Evolutionary conservation across 257 asterid species (phyloP), one percentile per base, ranked within the genome.

Genomic region (Solanum verrucosum): DNA sequence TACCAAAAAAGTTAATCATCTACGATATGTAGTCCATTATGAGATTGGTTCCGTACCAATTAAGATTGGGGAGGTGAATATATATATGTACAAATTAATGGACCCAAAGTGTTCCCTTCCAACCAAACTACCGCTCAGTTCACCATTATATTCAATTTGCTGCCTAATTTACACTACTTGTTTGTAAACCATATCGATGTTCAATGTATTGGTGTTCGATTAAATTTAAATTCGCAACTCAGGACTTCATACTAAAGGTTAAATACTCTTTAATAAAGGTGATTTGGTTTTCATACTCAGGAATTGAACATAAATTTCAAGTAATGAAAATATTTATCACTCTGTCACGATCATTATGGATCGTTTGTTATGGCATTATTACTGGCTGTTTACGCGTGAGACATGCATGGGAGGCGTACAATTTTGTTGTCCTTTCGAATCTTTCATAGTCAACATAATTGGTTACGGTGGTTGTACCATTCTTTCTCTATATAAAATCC

Each of bases 61-160:
- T 42, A 46, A 63, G n/a, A 37, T 75, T 52, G 27, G 38, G 29
- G 59, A 46, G 88, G 85, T 86, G 40, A 52, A 29, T 70, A 15
- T 29, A 70, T 46, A 2, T 16, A 5, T 49, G 21, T 46, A 49
- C 78, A 79, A 44, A 79, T 2, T 25, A 7, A 42, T 25, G 33
- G 83, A 72, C 70, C 92, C 89, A 44, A 15, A 3, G 59, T 89
- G 93, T 89, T 18, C 77, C 92, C 89, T 88, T 83, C 93, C 91
- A 70, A 92, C 92, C 92, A 21, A 72, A 72, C 46, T 89, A 89
- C 60, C 85, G 37, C 74, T 70, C 60, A 21, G n/a, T 67, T 25
- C 9, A 60, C 29, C 16, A 23, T 63, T 63, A 63, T 9, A 37
- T 12, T 71, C 40, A 31, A 31, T 16, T 68, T 42, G 15, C 12